Evolutionary conservation across 106 monocot genomes (phyloP), one percentile per base, ranked within the genome.

Genomic region (Gastrodia elata): DNA sequence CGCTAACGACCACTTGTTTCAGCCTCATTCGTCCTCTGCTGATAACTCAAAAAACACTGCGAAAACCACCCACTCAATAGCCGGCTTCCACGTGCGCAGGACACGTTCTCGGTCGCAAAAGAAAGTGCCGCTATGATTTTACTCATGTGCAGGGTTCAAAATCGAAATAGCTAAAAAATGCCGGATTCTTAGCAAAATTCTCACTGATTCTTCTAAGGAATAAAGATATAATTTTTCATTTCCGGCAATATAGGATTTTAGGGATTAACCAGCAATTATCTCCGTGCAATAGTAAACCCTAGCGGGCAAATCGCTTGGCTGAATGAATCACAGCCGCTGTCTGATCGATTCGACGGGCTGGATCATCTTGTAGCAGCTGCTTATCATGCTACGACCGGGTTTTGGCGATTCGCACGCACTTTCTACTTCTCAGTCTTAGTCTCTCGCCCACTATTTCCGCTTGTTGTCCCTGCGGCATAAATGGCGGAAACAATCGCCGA

Each of bases 241-340:
- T 69, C 11, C 25, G 69, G 40, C 38, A 27, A 11, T 13, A 11
- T 13, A 28, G 32, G 27, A 38, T 69, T 68, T 67, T 67, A 39
- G 38, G n/a, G 38, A 24, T 69, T n/a, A 3, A 41, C 26, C 40
- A 24, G 38, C 24, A 40, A 69, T 69, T 40, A 69, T 38, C 40
- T 67, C 40, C 69, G 18, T 40, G 39, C 69, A 40, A 69, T 25
- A 40, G 40, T 25, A 69, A 69, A 69, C 69, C 69, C 69, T 69
- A 69, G 40, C 4, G 8, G n/a, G 39, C 38, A 39, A 69, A 25
- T 40, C 38, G 10, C 8, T 16, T 25, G n/a, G 8, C 26, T 10
- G 16, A 69, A 40, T 40, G 69, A 69, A 69, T 69, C 69, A 0
- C 0, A n/a, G 39, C 69, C 69, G 69, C 69, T 69, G 25, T 22